Evolutionary conservation across 352 stramenopile species (phyloP).

Genomic region (Phytophthora foliorum): DNA sequence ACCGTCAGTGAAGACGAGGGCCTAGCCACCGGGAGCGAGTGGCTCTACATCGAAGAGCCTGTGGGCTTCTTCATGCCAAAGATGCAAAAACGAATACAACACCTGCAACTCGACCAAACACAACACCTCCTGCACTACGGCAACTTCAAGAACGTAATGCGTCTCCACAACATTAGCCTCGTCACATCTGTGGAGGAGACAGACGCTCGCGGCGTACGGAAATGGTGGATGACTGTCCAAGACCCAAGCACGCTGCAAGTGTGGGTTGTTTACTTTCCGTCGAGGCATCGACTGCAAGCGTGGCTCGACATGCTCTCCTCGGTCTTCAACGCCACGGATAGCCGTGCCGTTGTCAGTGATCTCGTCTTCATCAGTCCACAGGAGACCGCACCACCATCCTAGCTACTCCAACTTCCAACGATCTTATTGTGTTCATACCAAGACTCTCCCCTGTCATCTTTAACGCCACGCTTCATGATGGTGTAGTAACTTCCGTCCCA

Average conservation of each 20-base stretch:
- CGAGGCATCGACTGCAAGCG: conserved; percentile 39
- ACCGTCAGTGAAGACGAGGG: conserved; percentile 25
- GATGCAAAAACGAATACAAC: conserved; percentile 50
- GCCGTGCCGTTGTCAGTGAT: conserved; percentile 50
- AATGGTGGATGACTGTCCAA: conserved; percentile 80
- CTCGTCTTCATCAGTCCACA: conserved; percentile 36
- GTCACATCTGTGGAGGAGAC: conserved; percentile 65
- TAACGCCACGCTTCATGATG: background rate
- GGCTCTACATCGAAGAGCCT: conserved; percentile 68
- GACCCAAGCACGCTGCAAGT: conserved; percentile 62
- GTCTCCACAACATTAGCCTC: conserved; percentile 66
- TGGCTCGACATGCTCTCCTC: conserved; percentile 58
- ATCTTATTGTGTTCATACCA: background rate
- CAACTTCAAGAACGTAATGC: conserved; percentile 61
- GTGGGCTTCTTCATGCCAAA: conserved; percentile 56
- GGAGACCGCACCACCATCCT: conserved; percentile 6
- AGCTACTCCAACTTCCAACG: background rate
- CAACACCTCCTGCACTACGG: conserved; percentile 67
- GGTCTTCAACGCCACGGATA: conserved; percentile 47
- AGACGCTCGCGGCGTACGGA: conserved; percentile 30
- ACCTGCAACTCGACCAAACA: conserved; percentile 72
- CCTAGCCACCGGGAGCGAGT: conserved; percentile 46
- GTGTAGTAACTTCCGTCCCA: background rate
- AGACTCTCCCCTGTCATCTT: conserved; percentile 5
- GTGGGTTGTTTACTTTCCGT: conserved; percentile 73